These are phyloP conservation scores for Arthrobotrys megalospora DNA, from an alignment of 2,329 filamentous ascomycete genomes.

Conservation along the genomic window DNA sequence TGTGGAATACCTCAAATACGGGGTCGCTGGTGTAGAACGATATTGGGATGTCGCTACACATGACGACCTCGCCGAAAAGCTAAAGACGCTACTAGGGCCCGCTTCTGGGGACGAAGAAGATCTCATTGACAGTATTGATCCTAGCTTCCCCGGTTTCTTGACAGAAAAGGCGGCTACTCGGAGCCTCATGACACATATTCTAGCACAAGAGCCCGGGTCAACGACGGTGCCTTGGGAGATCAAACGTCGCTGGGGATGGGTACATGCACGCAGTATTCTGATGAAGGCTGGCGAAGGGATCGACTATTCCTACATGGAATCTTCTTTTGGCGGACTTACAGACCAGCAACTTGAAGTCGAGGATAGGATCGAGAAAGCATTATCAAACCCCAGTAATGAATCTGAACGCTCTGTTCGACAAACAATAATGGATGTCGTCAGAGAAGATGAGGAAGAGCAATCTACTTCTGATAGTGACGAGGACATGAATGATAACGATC, in stretches of 20 bases:
- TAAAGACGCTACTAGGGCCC: slow-evolving; percentile 32
- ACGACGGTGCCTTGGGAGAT: slow-evolving; percentile 65
- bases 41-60: slow-evolving; percentile 50
- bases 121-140: slow-evolving; percentile 54
- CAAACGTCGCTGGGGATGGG: slow-evolving; percentile 74
- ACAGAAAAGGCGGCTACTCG: slow-evolving; percentile 50
- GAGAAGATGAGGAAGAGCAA: slow-evolving; percentile 40
- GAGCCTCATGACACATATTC: slow-evolving; percentile 48
- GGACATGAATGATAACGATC: slow-evolving; percentile 63
- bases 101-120: slow-evolving; percentile 52
- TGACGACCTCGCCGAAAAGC: slow-evolving; percentile 52
- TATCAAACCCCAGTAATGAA: slow-evolving; percentile 64
- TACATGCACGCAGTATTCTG: slow-evolving; percentile 74
- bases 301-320: slow-evolving; percentile 74
- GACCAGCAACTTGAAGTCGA: slow-evolving; percentile 69
- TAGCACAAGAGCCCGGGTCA: slow-evolving; percentile 46
- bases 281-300: slow-evolving; percentile 73
- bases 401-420: slow-evolving; percentile 54
- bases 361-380: slow-evolving; percentile 65
- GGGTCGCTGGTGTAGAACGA: slow-evolving; percentile 46
- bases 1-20: slow-evolving; percentile 50
- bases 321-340: slow-evolving; percentile 73
- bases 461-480: slow-evolving; percentile 61
- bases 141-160: slow-evolving; percentile 45
- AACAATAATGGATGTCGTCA: slow-evolving; percentile 62